These are phyloP conservation scores for Malus domestica DNA, from an alignment of 306 rosid species.

Conservation along the genomic window DNA sequence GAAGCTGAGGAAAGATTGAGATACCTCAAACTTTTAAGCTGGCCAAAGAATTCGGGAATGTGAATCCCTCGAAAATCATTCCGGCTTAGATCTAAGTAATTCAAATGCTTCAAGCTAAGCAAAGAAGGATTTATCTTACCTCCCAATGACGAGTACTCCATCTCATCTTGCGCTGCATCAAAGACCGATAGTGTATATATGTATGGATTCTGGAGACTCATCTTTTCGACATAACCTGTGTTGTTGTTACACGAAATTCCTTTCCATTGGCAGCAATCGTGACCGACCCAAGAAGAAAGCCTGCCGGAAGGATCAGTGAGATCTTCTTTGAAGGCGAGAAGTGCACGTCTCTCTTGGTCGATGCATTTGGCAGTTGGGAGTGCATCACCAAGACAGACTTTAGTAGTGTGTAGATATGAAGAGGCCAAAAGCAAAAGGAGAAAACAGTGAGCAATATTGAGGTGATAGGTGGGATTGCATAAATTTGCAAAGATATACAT, in stretches of 20 bases:
- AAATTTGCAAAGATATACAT: background rate
- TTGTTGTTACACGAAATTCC: constrained; percentile 25
- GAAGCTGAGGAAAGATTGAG: constrained; percentile 27
- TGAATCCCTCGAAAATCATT: constrained; percentile 22
- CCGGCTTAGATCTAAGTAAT: constrained; percentile 30
- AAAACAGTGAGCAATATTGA: no score
- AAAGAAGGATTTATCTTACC: constrained; percentile 32
- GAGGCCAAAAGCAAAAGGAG: no score
- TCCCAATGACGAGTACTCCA: background rate
- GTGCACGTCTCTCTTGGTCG: constrained; percentile 26
- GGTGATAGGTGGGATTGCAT: background rate
- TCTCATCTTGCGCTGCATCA: background rate
- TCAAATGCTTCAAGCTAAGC: constrained; percentile 22
- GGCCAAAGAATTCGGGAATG: constrained; percentile 32
- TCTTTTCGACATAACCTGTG: constrained; percentile 24
- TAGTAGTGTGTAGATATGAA: background rate
- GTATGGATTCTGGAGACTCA: constrained; percentile 22
- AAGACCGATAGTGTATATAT: background rate
- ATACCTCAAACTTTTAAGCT: constrained; percentile 22
- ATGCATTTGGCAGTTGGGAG: constrained; percentile 6
- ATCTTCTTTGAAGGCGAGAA: constrained; percentile 25
- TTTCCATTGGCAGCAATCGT: constrained; percentile 28
- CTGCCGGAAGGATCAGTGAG: constrained; percentile 23
- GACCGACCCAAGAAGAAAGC: constrained; percentile 33
- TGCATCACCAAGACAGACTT: background rate